Evolutionary conservation across 192 early-diverging fungal genomes (phyloP).

Genomic region (Gamsiella multidivaricata): DNA sequence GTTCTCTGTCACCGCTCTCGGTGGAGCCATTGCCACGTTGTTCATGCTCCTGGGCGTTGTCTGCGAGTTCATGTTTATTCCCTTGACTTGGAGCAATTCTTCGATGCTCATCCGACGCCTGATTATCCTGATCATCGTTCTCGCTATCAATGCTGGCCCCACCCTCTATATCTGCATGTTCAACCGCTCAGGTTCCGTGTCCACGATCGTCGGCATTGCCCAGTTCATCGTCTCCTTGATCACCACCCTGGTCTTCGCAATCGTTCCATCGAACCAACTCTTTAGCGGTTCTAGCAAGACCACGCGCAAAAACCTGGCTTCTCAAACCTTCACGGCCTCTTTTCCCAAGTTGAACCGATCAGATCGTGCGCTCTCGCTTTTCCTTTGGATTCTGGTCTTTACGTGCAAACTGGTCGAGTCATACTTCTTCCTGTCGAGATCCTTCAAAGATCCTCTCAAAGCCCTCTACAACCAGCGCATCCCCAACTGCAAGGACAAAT

Average conservation of each 20-base stretch:
- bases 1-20: constrained; percentile 75
- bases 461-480: constrained; percentile 62
- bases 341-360: constrained; percentile 75
- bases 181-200: constrained; percentile 53
- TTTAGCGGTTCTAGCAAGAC: constrained; percentile 46
- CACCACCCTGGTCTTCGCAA: constrained; percentile 71
- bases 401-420: constrained; percentile 82
- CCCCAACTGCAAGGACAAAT: constrained; percentile 68
- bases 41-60: constrained; percentile 73
- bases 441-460: constrained; percentile 81
- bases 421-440: constrained; percentile 84
- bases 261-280: constrained; percentile 75
- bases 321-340: constrained; percentile 76
- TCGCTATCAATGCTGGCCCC: constrained; percentile 73
- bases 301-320: constrained; percentile 57
- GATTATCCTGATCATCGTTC: constrained; percentile 65
- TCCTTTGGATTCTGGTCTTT: constrained; percentile 78
- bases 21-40: constrained; percentile 76
- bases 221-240: constrained; percentile 77
- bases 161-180: constrained; percentile 68
- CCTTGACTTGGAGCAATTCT: constrained; percentile 67
- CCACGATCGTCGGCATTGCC: constrained; percentile 69
- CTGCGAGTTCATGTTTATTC: constrained; percentile 78
- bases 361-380: constrained; percentile 76
- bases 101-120: constrained; percentile 62